phyloP scores from a whole-genome alignment of 352 stramenopile species.

The Globisporangium radiosum region DNA sequence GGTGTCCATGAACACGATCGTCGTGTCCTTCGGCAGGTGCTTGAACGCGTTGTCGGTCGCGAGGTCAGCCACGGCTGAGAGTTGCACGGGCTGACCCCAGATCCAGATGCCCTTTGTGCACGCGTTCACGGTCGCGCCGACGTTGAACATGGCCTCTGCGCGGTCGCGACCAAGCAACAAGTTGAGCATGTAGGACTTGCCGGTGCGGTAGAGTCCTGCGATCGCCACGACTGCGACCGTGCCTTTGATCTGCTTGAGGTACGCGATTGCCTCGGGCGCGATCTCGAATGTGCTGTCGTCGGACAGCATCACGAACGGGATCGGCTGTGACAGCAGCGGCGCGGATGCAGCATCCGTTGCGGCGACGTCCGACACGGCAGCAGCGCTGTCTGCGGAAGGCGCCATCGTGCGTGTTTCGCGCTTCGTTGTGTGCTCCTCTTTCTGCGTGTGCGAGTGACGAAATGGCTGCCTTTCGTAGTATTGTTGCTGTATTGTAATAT shows the following conservation, averaged over 20 bases:
- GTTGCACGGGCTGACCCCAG: conserved; percentile 47
- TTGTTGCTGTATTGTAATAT: background rate
- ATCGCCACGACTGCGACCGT: conserved; percentile 64
- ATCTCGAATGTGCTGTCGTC: conserved; percentile 65
- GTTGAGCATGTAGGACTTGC: conserved; percentile 81
- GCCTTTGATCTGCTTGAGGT: conserved; percentile 52
- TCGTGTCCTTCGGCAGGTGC: conserved; percentile 38
- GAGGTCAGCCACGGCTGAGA: conserved; percentile 7
- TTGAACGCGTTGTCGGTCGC: conserved; percentile 20
- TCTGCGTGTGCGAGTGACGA: too few relatives aligned
- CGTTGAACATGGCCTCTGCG: conserved; percentile 62
- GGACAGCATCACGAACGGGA: conserved; percentile 69
- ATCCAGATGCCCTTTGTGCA: conserved; percentile 84
- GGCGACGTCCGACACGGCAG: background rate
- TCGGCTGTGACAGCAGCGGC: conserved; percentile 19
- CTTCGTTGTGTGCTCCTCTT: too few relatives aligned
- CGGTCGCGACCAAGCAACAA: conserved; percentile 40
- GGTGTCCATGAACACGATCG: conserved; percentile 71
- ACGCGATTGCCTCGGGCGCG: conserved; percentile 42
- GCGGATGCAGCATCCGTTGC: background rate
- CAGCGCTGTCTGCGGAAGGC: background rate
- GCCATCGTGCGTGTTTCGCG: too few relatives aligned
- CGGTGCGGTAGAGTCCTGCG: conserved; percentile 67
- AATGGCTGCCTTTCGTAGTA: background rate
- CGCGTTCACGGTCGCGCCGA: conserved; percentile 63